Base-by-base conservation (phyloP, 495 filamentous ascomycete species). In the Neurospora intermedia region DNA sequence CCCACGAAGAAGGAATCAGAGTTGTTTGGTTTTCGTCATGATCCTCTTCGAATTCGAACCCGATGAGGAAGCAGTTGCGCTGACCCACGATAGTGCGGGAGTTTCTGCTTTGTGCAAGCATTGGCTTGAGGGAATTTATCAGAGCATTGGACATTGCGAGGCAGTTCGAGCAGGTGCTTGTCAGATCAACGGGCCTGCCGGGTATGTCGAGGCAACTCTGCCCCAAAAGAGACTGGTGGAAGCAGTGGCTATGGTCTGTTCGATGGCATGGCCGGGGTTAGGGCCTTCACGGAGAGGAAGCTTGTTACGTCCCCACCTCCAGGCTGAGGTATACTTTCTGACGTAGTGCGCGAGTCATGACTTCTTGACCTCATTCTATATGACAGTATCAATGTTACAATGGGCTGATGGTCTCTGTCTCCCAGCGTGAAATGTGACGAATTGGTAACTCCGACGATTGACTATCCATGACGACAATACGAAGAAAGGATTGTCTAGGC, bases 221-320 rank as follows among this genome's bases (percentile, higher is more conserved):
- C 80, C 80, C 2, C 80, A 80, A 38, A 80, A 6, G 80, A 80
- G 9, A 76, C 78, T 3, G 80, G 81, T 13, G 77, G 79, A 16
- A 79, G 79, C 43, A 79, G 76, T n/a, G 80, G 81, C 5, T 83
- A 80, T 72, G 81, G 82, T 3, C 75, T 80, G 18, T 83, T 83
- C 54, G 80, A 80, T 13, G 81, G 78, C 18, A 79, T 80, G 31
- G 77, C 78, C 6, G 78, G 78, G 10, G 77, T 81, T 10, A 73
- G 75, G 15, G 80, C 75, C 41, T 81, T 80, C 46, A 80, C 80
- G 6, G 78, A 81, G 72, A 74, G 74, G n/a, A 79, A 81, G 75
- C 79, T 81, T 18, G 77, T 81, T 69, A 80, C 27, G 15, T 81
- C 11, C 77, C 75, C 1, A 79, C 69, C 46, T 74, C 79, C 0